phyloP scores from a whole-genome alignment of 345 rosid genomes.

The Corymbia maculata region DNA sequence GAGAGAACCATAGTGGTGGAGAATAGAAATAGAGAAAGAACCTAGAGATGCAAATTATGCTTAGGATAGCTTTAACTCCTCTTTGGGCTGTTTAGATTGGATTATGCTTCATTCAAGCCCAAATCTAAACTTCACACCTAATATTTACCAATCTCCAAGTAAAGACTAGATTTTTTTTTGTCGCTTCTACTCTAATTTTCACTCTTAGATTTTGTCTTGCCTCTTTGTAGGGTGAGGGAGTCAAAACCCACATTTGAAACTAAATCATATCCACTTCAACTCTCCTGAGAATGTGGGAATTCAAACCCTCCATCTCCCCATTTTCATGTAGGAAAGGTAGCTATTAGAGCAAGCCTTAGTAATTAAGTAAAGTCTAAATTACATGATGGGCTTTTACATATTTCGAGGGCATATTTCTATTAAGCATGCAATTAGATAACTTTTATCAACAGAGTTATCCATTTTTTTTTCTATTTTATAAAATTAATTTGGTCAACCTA shows the following conservation, averaged over 20 bases:
- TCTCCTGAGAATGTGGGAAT: too few relatives aligned
- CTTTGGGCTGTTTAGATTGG: background rate
- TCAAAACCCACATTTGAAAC: too few relatives aligned
- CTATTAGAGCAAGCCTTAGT: too few relatives aligned
- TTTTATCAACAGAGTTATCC: background rate
- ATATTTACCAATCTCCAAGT: background rate
- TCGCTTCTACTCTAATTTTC: too few relatives aligned
- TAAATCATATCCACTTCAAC: too few relatives aligned
- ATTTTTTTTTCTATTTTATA: background rate
- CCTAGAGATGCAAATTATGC: background rate
- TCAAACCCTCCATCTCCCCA: too few relatives aligned
- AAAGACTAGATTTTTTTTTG: too few relatives aligned
- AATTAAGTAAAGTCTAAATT: background rate
- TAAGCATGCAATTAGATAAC: background rate
- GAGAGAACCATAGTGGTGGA: background rate
- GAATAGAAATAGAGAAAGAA: background rate
- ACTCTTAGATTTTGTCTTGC: too few relatives aligned
- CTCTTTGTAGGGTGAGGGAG: too few relatives aligned
- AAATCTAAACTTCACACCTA: background rate
- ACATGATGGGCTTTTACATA: background rate
- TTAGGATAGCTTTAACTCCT: background rate
- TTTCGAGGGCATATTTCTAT: background rate
- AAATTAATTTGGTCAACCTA: background rate
- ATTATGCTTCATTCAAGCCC: background rate
- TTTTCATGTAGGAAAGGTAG: too few relatives aligned